These are phyloP conservation scores for Trametes cubensis DNA, from an alignment of 768 basidiomycete species.

Conservation along the genomic window DNA sequence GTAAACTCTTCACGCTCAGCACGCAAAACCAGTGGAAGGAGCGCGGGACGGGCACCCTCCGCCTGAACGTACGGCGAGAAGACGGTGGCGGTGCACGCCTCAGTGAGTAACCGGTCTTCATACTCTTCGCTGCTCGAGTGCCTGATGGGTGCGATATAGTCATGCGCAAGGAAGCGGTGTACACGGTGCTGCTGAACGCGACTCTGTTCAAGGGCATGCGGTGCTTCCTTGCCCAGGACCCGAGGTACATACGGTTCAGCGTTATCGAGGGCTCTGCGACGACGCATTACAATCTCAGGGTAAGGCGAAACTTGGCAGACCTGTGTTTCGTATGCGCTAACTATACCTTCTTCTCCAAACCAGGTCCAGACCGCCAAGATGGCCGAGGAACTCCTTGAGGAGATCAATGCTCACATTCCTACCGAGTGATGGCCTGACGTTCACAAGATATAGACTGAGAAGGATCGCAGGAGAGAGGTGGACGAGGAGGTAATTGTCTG, in stretches of 20 bases:
- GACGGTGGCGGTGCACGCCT: constrained; percentile 74
- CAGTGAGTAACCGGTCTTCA: constrained; percentile 43
- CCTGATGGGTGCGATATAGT: constrained; percentile 44
- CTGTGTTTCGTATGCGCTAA: not conserved
- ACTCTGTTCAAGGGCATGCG: constrained; percentile 80
- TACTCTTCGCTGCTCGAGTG: constrained; percentile 16
- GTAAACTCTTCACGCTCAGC: constrained; percentile 69
- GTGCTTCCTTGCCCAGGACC: constrained; percentile 72
- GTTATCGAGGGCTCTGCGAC: constrained; percentile 62
- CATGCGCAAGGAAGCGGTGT: constrained; percentile 86
- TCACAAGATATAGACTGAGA: not conserved
- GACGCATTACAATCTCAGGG: constrained; percentile 77
- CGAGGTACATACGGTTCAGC: constrained; percentile 77
- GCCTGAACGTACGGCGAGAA: constrained; percentile 62
- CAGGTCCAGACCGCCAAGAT: constrained; percentile 73
- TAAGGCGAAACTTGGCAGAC: constrained; percentile 37
- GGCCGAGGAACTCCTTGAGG: constrained; percentile 66
- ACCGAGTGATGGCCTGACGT: constrained; percentile 9
- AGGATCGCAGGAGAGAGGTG: not conserved
- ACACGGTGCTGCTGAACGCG: constrained; percentile 71
- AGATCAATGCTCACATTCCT: constrained; percentile 49
- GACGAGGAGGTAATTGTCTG: constrained; percentile 4
- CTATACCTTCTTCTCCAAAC: not conserved
- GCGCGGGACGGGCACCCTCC: constrained; percentile 71
- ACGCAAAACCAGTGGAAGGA: constrained; percentile 73